Conservation (phyloP, 1,284 basidiomycete genomes). For the Ceratobasidium sp. region DNA sequence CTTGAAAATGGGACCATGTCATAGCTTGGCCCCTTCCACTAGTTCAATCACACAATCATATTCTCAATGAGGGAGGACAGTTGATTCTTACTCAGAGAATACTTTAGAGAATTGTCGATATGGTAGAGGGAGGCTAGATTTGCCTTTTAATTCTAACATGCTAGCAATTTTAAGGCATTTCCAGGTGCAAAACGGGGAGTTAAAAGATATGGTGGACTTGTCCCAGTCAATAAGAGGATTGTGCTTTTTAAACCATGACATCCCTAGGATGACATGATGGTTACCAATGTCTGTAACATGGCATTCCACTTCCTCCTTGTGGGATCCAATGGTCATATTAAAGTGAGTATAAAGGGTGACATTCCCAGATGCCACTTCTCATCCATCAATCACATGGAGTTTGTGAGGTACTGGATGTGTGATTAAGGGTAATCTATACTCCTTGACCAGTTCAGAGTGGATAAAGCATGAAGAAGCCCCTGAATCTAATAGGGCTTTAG, state of each 20-base stretch:
- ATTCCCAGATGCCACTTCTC: not conserved
- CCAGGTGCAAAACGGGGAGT: not conserved
- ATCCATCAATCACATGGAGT: not conserved
- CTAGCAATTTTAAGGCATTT: not conserved
- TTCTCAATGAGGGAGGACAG: conserved; percentile 15
- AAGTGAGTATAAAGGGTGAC: not conserved
- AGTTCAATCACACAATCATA: conserved; percentile 40
- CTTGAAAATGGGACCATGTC: conserved; percentile 17
- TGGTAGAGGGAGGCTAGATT: not conserved
- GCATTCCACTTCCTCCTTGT: not conserved
- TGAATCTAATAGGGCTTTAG: not conserved
- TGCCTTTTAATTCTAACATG: not conserved
- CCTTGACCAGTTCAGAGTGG: not conserved
- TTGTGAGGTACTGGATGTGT: not conserved
- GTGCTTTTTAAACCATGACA: not conserved
- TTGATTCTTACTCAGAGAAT: conserved; percentile 17
- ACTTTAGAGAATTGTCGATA: conserved; percentile 14
- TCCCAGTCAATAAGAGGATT: conserved; percentile 2
- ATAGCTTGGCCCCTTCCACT: not conserved
- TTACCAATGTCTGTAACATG: not conserved
- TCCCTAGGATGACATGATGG: not conserved
- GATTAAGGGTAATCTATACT: not conserved
- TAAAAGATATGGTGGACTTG: not conserved
- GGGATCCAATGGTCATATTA: not conserved
- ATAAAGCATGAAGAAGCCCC: conserved; percentile 9